Base-by-base conservation (phyloP, 73 alveolate genomes). In the Breviolum minutum region DNA sequence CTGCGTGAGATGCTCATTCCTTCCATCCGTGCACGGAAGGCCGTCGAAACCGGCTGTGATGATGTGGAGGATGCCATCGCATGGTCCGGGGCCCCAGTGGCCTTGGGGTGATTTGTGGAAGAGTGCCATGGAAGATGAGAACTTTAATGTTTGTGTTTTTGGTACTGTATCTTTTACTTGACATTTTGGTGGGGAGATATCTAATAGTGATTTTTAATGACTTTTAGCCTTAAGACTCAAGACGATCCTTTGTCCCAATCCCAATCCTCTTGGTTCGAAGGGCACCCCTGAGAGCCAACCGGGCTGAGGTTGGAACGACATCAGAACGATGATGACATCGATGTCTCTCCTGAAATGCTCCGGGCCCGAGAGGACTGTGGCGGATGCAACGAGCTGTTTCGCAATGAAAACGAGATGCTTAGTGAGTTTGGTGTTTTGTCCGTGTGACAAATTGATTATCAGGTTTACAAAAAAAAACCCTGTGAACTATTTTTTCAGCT, bases 1-100 rank as follows among this genome's bases (percentile, higher is more conserved):
- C 98, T 92, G 22, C 73, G 86, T 13, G 98, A 92, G 90, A 48
- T 92, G 91, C 98, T 71, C 91, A 70, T 92, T 27, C 84, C 98
- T 16, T 77, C 98, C 48, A 90, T 92, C 91, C 98, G 98, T 20
- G 89, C 98, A 27, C 89, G 98, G 20, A 92, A 92, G 87, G 98
- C 94, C 62, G 8, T 61, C 19, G 80, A 63, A 27, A 14, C 64
- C 14, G 74, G 54, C 27, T 61, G 73, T n/a, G 82, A 30, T 19
- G 98, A 92, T n/a, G 22, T 92, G 64, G 98, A 92, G n/a, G 98
- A 92, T 1, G 98, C 98, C 27, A 63, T 92, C n/a, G 91, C 48
- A 29, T 92, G 98, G 98, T 29, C 6, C 64, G 79, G 63, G 73
- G 27, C 76, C 26, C 40, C 24, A 22, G 84, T 13, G 86, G 63